phyloP scores from a whole-genome alignment of 2,329 filamentous ascomycete species.

The Epichloe gansuensis region DNA sequence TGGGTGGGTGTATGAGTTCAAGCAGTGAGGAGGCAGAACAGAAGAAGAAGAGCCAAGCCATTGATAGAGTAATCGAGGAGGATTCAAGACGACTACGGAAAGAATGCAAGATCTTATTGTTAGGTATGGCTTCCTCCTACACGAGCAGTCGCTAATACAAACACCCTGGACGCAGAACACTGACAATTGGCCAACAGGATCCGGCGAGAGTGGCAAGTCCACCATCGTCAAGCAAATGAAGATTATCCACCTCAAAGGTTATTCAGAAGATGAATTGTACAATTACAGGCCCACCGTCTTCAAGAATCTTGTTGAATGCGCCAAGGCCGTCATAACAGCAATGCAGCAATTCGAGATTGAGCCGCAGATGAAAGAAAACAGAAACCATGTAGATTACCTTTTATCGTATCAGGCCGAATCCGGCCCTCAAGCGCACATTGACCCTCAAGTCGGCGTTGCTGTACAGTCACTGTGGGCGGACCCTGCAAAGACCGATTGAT shows the following conservation, averaged over 20 bases:
- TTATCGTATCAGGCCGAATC: conserved; percentile 82
- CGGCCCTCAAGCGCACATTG: conserved; percentile 75
- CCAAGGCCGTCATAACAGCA: conserved; percentile 80
- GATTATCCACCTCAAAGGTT: conserved; percentile 97
- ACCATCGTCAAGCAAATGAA: conserved; percentile 99
- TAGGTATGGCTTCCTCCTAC: conserved; percentile 50
- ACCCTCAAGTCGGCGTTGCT: conserved; percentile 68
- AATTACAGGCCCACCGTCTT: conserved; percentile 95
- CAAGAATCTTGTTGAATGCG: conserved; percentile 96
- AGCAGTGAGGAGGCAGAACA: conserved; percentile 77
- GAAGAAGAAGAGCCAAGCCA: conserved; percentile 93
- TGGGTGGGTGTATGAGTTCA: conserved; percentile 91
- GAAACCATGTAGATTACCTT: conserved; percentile 66
- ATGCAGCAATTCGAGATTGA: conserved; percentile 88
- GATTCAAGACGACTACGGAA: conserved; percentile 83
- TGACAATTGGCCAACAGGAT: conserved; percentile 47
- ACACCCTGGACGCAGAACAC: not conserved
- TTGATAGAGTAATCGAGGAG: conserved; percentile 87
- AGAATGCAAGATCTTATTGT: conserved; percentile 96
- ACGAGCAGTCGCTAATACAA: not conserved
- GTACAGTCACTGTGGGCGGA: conserved; percentile 86
- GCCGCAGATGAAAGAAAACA: conserved; percentile 58
- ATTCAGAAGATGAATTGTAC: conserved; percentile 83
- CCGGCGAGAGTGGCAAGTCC: conserved; percentile 96
- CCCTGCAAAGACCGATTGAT: conserved; percentile 67